These are phyloP conservation scores for Tulasnella sp. DNA, from an alignment of 768 basidiomycete genomes.

Conservation along the genomic window DNA sequence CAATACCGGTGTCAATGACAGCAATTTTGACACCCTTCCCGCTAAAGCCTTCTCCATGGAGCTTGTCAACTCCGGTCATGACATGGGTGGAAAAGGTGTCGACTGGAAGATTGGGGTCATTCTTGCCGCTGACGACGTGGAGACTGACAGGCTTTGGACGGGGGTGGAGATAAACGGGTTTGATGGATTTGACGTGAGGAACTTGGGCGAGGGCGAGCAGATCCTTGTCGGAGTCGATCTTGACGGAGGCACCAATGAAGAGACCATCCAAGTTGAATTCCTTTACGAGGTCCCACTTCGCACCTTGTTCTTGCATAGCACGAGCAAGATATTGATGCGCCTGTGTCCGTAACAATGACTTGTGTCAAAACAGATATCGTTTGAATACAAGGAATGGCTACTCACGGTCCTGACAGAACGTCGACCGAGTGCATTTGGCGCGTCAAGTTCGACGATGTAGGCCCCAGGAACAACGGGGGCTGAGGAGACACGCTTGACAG, in stretches of 20 bases:
- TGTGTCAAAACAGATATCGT: slow-evolving; percentile 42
- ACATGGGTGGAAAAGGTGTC: slow-evolving; percentile 16
- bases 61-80: slow-evolving; percentile 16
- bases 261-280: slow-evolving; percentile 5
- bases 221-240: slow-evolving; percentile 11
- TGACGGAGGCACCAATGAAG: background rate
- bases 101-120: slow-evolving; percentile 8
- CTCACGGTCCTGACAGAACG: slow-evolving; percentile 18
- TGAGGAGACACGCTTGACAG: slow-evolving; percentile 31
- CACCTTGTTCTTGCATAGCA: background rate
- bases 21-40: slow-evolving; percentile 15
- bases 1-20: slow-evolving; percentile 17
- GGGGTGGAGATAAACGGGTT: slow-evolving; percentile 2
- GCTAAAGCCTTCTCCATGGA: slow-evolving; percentile 9
- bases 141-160: background rate
- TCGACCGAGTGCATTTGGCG: slow-evolving; percentile 22
- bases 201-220: slow-evolving; percentile 6
- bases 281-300: background rate
- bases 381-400: slow-evolving; percentile 19
- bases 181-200: slow-evolving; percentile 15
- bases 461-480: slow-evolving; percentile 35
- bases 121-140: background rate
- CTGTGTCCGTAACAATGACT: slow-evolving; percentile 2
- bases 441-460: slow-evolving; percentile 47
- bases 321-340: slow-evolving; percentile 7